Conservation (phyloP, 2,329 filamentous ascomycete species). For the Nemania abortiva region DNA sequence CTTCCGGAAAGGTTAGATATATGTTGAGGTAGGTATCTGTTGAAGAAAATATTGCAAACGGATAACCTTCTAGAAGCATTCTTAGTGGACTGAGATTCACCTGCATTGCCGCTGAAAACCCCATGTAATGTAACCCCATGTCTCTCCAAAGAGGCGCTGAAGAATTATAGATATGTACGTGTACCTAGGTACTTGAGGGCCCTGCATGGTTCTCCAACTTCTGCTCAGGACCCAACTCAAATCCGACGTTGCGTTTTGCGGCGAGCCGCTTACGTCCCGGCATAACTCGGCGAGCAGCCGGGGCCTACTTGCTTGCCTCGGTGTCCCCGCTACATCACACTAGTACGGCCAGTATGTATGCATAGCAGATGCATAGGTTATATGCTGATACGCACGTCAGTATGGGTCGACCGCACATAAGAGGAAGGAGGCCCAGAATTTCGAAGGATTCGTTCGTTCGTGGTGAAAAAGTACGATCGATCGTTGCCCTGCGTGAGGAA, state of each 20-base stretch:
- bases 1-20: background rate
- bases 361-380: too few relatives aligned
- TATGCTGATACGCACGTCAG: constrained; percentile 5
- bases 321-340: constrained; percentile 8
- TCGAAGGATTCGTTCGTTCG: background rate
- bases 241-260: constrained; percentile 5
- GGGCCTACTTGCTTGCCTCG: background rate
- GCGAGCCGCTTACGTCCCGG: constrained; percentile 13
- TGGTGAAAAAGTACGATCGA: background rate
- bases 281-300: constrained; percentile 16
- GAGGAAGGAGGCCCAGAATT: constrained; percentile 11
- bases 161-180: background rate
- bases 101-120: background rate
- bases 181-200: background rate
- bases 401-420: constrained; percentile 6
- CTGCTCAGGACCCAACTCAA: background rate
- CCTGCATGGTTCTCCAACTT: constrained; percentile 2
- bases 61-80: background rate
- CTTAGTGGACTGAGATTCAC: constrained; percentile 2
- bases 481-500: background rate
- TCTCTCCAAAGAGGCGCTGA: background rate
- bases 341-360: too few relatives aligned
- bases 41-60: background rate
- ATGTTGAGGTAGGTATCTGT: background rate
- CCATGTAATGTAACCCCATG: constrained; percentile 2